These are phyloP conservation scores for Alternaria burnsii DNA, from an alignment of 2,329 filamentous ascomycete species.

Conservation along the genomic window DNA sequence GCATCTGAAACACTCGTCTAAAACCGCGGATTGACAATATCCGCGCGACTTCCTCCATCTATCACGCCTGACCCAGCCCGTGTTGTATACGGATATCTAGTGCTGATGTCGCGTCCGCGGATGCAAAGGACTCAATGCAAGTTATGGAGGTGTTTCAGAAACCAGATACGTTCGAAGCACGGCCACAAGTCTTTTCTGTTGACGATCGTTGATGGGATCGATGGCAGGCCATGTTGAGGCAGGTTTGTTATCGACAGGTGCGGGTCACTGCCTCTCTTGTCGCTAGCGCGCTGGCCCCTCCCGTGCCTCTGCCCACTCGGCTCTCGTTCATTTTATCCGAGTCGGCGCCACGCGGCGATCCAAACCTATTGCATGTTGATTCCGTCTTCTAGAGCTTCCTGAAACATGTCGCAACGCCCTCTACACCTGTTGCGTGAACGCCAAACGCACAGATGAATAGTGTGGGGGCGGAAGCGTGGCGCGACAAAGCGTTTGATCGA, in stretches of 20 bases:
- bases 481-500: not conserved
- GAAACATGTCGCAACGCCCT: not conserved
- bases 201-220: not conserved
- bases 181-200: not conserved
- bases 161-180: not conserved
- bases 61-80: too few relatives aligned
- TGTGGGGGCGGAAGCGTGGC: not conserved
- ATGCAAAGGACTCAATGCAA: not conserved
- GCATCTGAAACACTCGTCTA: rapidly evolving
- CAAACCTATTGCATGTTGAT: not conserved
- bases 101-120: not conserved
- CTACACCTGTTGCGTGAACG: too few relatives aligned
- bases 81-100: not conserved
- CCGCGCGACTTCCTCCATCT: too few relatives aligned
- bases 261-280: not conserved
- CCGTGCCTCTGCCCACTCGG: not conserved
- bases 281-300: not conserved
- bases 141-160: not conserved
- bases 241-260: not conserved
- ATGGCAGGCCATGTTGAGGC: not conserved
- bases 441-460: too few relatives aligned
- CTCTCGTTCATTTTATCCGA: not conserved
- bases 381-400: not conserved
- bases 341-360: not conserved
- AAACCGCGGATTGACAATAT: too few relatives aligned